Base-by-base conservation (phyloP, 805 yeast species). In the Sugiyamaella smithiae region DNA sequence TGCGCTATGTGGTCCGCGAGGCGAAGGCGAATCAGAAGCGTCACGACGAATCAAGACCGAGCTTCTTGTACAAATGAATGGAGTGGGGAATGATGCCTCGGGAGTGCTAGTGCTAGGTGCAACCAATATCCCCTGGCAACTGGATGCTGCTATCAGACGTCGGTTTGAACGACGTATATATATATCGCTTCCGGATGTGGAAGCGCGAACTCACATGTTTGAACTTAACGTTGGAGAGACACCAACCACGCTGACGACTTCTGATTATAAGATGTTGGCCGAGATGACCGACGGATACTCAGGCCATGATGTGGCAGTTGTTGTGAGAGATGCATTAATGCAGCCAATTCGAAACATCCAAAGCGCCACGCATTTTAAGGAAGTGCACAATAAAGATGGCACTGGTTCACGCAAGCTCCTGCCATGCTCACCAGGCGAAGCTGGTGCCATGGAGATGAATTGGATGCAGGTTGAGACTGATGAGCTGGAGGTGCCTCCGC, bases 371-470 rank as follows among this genome's bases (percentile, higher is more conserved):
- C 99, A 93, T 72, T 93, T 93, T 73, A 74, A 76, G 52, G 79
- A 80, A 8, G 56, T 61, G 1, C 72, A 74, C 5, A 55, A 49
- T 20, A 68, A 9, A 11, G 66, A 61, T 5, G 46, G 57, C 12
- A 20, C 41, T 5, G 36, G 36, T 9, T 47, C 49, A 26, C 58
- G 61, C 32, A 82, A 80, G 64, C 76, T 80, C 43, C 86, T 90
- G 12, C 99, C 99, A 1, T 93, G 99, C 63, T 89, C 97, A 0
- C 99, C 99, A 0, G 99, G 99, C n/a, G 97, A 87, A 55, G 64
- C 67, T 2, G 87, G 78, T 14, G 97, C 98, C 0, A 66, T 69
- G 35, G 99, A 93, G 64, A 84, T 86, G 88, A 82, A 81, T 63
- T 93, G 99, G 99, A 81, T 86, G 77, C 91, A 88, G 52, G 79